phyloP scores from a whole-genome alignment of 129 eudicot species.

The Deinandra increscens region DNA sequence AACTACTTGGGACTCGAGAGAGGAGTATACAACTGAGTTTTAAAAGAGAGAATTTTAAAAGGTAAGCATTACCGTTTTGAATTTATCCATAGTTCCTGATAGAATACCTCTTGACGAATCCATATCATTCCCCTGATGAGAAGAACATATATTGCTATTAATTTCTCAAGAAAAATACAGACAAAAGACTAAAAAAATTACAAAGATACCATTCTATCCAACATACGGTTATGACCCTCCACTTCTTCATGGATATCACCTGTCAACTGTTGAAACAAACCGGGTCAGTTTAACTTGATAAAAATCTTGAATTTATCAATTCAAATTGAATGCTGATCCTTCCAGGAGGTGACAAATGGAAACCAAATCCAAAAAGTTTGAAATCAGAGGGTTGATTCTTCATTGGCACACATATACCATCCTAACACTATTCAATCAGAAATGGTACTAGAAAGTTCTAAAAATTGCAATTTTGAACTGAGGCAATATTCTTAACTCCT shows the following conservation, averaged over 20 bases:
- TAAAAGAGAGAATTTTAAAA: background rate
- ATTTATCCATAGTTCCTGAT: constrained; percentile 95
- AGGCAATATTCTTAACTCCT: background rate
- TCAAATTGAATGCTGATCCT: background rate
- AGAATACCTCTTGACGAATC: constrained; percentile 84
- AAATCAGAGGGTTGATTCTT: background rate
- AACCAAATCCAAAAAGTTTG: no score
- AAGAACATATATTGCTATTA: background rate
- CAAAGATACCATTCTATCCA: constrained; percentile 81
- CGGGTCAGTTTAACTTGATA: background rate
- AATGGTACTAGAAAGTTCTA: background rate
- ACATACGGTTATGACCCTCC: constrained; percentile 86
- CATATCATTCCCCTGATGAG: constrained; percentile 88
- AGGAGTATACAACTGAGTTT: background rate
- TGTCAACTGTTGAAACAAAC: constrained; percentile 58
- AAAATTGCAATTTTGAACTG: background rate
- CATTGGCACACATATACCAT: background rate
- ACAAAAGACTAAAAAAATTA: background rate
- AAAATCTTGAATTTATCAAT: background rate
- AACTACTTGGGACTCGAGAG: background rate
- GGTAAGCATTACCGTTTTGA: constrained; percentile 63
- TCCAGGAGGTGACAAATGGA: no score
- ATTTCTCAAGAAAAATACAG: background rate
- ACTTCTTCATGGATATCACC: constrained; percentile 92
- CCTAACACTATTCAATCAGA: background rate